Evolutionary conservation across 2,329 filamentous ascomycete species (phyloP), one percentile per base, ranked within the genome.

Genomic region (Arachnopeziza araneosa): DNA sequence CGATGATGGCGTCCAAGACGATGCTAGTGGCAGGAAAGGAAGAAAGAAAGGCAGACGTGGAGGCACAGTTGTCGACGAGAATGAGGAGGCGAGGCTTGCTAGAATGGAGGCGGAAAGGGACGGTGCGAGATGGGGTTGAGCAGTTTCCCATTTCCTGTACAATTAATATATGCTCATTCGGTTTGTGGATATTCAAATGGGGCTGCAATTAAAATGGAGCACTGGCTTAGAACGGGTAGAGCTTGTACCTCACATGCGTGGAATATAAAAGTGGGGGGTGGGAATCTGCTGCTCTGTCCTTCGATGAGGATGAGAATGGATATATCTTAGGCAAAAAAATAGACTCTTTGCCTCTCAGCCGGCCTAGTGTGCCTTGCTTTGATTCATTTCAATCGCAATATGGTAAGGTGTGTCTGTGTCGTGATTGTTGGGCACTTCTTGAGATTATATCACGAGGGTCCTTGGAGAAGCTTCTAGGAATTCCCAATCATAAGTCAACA

Each of bases 91-190:
- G 22, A 69, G 74, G 48, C 68, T 74, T 30, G 65, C 68, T 54
- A 74, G 83, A 61, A 73, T 83, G 52, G 85, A 87, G 72, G 79
- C 77, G 30, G 85, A 88, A 72, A 77, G 85, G 63, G 84, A 88
- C 68, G 77, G 63, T 51, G 71, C 66, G 14, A 66, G 75, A 62
- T 76, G 74, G 74, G 64, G 24, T 14, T 65, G 26, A 59, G 4
- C 36, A 44, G 17, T 19, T 19, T 17, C 4, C 36, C 36, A 14
- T 44, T 4, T 3, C 36, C 36, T 44, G 36, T 44, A 17, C 2
- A 44, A 8, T 14, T 44, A 44, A 19, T 44, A 12, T n/a, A 44
- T 44, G 17, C 36, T 44, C 17, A 44, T 8, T 44, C 12, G 36
- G 12, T 44, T 44, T 44, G 36, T 44, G 36, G 36, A 44, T 44